Base-by-base conservation (phyloP, 2,329 filamentous ascomycete genomes). In the Plenodomus tracheiphilus region DNA sequence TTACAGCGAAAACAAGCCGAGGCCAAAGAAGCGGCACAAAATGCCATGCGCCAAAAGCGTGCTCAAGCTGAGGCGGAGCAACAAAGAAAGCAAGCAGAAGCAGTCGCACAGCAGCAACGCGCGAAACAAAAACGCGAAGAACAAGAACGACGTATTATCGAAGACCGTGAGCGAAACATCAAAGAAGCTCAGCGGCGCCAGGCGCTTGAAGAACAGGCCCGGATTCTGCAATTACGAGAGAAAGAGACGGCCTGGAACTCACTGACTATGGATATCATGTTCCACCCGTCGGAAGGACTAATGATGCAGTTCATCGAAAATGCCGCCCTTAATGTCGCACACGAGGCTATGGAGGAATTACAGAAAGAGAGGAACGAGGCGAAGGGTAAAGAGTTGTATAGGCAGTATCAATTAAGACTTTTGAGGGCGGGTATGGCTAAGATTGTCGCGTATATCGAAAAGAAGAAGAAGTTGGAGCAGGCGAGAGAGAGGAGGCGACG, bases 301-400 rank as follows among this genome's bases (percentile, higher is more conserved):
- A 55, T 79, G 30, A 64, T 73, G 46, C 76, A 79, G 46, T 79
- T 72, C 47, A 57, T 79, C 20, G 74, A 78, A 37, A 74, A 72
- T 39, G 58, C 61, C 39, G 63, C 73, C 19, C 57, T 62, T 4
- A 62, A 66, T 10, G 62, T 74, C 10, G 68, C 75, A n/a, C 58
- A 62, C 2, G 61, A 67, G 28, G 67, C 66, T 39, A 48, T 71
- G 30, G 61, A 70, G 10, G 66, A 61, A 46, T 65, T 74, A 43
- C 64, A 68, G 51, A 64, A 73, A 46, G 63, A 71, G 42, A 51
- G 39, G 46, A 51, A 44, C 44, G 48, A 47, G 15, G 56, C 59
- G 13, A 37, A 53, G 25, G 60, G 61, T 25, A 61, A 60, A 16
- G 53, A 51, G 21, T 61, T 58, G 39, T 49, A 56, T 16, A 46